Percentiles rank a stretch among this genome's conserved stretches.
phyloP scores from a whole-genome alignment of 2,329 filamentous ascomycete species.

The Sporothrix luriei region DNA sequence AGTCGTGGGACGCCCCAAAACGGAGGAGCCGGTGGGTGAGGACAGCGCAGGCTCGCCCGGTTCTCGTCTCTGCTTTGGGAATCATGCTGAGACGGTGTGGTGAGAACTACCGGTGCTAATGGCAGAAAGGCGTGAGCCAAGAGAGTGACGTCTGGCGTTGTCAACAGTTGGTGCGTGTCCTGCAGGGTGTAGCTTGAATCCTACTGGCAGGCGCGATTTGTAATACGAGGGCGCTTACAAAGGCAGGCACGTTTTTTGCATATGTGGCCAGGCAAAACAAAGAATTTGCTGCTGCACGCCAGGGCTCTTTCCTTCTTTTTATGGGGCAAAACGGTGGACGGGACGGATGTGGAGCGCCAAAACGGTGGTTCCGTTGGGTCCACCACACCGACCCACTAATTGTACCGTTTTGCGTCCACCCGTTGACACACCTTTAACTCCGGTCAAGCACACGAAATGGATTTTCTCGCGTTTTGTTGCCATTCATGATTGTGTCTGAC shows the following conservation, averaged over 20 bases:
- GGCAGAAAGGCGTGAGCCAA: too few relatives aligned
- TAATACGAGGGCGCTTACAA: slow-evolving; percentile 14
- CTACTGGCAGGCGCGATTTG: slow-evolving; percentile 8
- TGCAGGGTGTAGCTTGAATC: neutral
- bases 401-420: neutral
- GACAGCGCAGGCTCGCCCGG: neutral
- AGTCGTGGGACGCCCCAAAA: neutral
- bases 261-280: neutral
- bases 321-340: slow-evolving; percentile 10
- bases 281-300: too few relatives aligned
- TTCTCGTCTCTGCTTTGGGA: too few relatives aligned
- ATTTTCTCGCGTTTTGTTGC: neutral
- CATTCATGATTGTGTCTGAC: too few relatives aligned
- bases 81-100: too few relatives aligned
- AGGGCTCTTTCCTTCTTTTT: slow-evolving; percentile 18
- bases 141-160: neutral
- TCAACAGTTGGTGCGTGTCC: neutral
- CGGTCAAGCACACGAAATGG: neutral
- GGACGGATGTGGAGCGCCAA: neutral
- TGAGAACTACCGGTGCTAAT: too few relatives aligned
- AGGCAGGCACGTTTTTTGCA: neutral
- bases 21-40: neutral
- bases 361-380: neutral
- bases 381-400: too few relatives aligned
- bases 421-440: neutral